A percentile compares a stretch with the other conserved stretches of the same genome.
These are phyloP conservation scores for Sinapis alba DNA, from an alignment of 441 rosid genomes.

Conservation along the genomic window DNA sequence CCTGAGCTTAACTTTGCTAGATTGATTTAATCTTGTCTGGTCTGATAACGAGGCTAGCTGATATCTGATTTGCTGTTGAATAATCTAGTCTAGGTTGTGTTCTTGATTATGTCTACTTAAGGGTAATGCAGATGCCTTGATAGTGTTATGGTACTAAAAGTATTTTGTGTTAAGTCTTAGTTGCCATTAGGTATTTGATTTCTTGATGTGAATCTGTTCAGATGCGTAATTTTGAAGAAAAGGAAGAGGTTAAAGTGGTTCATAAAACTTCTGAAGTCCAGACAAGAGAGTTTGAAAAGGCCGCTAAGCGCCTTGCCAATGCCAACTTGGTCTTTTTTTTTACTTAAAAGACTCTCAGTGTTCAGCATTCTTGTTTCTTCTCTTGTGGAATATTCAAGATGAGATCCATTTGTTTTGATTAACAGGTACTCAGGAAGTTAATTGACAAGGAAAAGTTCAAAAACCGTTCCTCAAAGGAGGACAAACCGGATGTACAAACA, in stretches of 20 bases:
- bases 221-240: slow-evolving; percentile 76
- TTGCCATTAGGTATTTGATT: neutral
- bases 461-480: slow-evolving; percentile 74
- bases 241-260: slow-evolving; percentile 73
- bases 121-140: neutral
- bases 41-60: too few relatives aligned
- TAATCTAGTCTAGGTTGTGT: too few relatives aligned
- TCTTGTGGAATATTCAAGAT: neutral
- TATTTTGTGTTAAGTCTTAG: neutral
- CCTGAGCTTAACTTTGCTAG: too few relatives aligned
- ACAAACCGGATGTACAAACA: slow-evolving; percentile 64
- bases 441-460: slow-evolving; percentile 65
- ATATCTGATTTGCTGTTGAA: too few relatives aligned
- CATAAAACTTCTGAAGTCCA: slow-evolving; percentile 53
- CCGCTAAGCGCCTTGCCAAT: slow-evolving; percentile 74
- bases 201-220: slow-evolving; percentile 29
- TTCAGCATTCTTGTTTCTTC: neutral
- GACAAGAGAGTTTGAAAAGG: slow-evolving; percentile 70
- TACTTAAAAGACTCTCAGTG: neutral
- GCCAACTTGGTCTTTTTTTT: slow-evolving; percentile 57
- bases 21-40: too few relatives aligned
- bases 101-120: too few relatives aligned
- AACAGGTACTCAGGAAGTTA: slow-evolving; percentile 62
- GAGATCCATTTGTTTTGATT: neutral
- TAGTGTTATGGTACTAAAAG: neutral